Evolutionary conservation across 2,329 filamentous ascomycete genomes (phyloP).

Genomic region (Xylaria sp.): DNA sequence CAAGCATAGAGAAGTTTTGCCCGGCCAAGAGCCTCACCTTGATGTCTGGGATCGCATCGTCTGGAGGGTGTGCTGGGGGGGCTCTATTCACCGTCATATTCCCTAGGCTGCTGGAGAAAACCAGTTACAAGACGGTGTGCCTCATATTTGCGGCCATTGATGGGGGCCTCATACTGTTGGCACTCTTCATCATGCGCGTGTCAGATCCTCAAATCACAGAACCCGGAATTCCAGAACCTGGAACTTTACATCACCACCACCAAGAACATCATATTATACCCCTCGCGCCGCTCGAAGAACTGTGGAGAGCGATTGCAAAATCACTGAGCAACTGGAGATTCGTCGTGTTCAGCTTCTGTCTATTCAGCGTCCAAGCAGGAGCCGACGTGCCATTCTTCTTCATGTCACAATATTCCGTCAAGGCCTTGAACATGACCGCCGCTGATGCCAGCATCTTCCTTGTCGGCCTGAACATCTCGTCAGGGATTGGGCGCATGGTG

Average conservation of each 20-base stretch:
- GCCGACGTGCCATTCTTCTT: constrained; percentile 42
- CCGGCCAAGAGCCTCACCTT: too few species aligned
- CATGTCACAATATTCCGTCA: constrained; percentile 23
- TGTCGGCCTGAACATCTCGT: constrained; percentile 38
- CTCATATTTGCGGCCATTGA: constrained; percentile 44
- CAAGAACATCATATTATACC: neutral
- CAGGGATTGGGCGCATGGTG: constrained; percentile 39
- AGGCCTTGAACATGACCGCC: neutral
- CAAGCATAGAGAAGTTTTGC: too few species aligned
- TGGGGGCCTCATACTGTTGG: constrained; percentile 23
- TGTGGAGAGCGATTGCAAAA: too few species aligned
- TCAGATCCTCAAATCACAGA: constrained; percentile 3
- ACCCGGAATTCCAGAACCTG: neutral
- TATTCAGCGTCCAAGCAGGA: constrained; percentile 36
- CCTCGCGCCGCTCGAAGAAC: neutral
- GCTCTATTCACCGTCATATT: too few species aligned
- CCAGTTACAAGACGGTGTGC: too few species aligned
- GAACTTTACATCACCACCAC: too few species aligned
- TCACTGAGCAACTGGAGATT: constrained; percentile 32
- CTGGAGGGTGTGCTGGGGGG: too few species aligned
- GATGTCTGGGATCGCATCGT: too few species aligned
- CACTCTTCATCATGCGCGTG: constrained; percentile 27
- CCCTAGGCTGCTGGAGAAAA: too few species aligned
- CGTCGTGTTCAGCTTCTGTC: constrained; percentile 26
- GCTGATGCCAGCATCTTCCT: constrained; percentile 27